Evolutionary conservation across 345 rosid species (phyloP), one percentile per base, ranked within the genome.

Genomic region (Arabidopsis arenosa): DNA sequence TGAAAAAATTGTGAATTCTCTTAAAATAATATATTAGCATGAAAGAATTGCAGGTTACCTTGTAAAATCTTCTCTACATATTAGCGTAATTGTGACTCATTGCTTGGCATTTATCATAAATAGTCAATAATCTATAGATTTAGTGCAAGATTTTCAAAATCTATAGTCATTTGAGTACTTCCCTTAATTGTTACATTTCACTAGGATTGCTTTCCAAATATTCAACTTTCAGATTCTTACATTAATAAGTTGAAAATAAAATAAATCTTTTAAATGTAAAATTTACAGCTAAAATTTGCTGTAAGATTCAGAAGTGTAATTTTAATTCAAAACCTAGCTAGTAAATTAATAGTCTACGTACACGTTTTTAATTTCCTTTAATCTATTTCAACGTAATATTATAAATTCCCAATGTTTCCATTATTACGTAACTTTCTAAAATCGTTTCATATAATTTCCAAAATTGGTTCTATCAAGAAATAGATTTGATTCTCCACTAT

Each of bases 321-420:
- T 28, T 28, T 28, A 28, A 48, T 18, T 48, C n/a, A 26, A 36
- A 37, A 62, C 61, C 32, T 26, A 7, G 30, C 30, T 28, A 28
- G 32, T 3, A 28, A 28, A 6, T 39, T 11, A 41, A 49, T 18
- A 48, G 52, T 63, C 39, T 35, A 52, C n/a, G n/a, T n/a, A n/a
- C 62, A 52, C 60, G 60, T 26, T 63, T 30, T 17, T 41, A 45
- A 30, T 73, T 72, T 37, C 70, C 76, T 28, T 58, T 41, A 17
- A 40, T 52, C n/a, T 21, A 37, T 5, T 63, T 40, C 32, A 0
- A 3, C 52, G 23, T 62, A 30, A 39, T 43, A 30, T 51, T 63
- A 17, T 15, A 52, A 72, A 17, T 28, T 28, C 37, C 12, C 9
- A 72, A 5, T 11, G 21, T 52, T 62, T 52, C 54, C 59, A 11